Evolutionary conservation across 2,329 filamentous ascomycete genomes (phyloP).

Genomic region (Hirsutella minnesotensis): DNA sequence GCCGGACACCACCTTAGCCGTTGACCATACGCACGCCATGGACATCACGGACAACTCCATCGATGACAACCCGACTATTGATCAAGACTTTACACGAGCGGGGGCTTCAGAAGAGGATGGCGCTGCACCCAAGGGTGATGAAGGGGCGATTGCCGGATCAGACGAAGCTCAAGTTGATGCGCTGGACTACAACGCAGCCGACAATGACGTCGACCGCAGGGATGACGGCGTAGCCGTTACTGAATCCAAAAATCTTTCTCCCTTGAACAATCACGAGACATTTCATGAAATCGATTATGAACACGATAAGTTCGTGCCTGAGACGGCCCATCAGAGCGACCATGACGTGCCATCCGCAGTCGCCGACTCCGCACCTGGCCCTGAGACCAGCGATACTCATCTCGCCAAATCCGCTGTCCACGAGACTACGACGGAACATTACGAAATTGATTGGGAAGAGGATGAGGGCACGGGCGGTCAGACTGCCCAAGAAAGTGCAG

Average conservation of each 20-base stretch:
- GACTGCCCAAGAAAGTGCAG: background rate
- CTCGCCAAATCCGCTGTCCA: too few species aligned
- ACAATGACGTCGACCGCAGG: slow-evolving; percentile 26
- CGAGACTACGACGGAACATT: slow-evolving; percentile 1
- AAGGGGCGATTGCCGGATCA: too few species aligned
- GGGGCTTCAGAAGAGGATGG: too few species aligned
- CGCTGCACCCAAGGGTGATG: too few species aligned
- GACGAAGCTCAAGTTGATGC: too few species aligned
- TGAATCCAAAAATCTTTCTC: background rate
- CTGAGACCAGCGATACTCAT: too few species aligned
- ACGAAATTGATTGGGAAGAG: slow-evolving; percentile 14
- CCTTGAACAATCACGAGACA: too few species aligned
- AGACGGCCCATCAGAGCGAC: background rate
- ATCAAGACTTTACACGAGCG: too few species aligned
- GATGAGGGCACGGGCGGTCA: slow-evolving; percentile 1
- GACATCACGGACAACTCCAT: background rate
- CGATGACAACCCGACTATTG: too few species aligned
- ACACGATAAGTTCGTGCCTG: slow-evolving; percentile 9
- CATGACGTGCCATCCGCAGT: background rate
- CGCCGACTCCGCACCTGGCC: too few species aligned
- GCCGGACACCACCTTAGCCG: too few species aligned
- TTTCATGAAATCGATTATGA: background rate
- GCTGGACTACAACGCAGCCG: too few species aligned
- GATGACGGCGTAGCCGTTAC: background rate
- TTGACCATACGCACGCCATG: background rate